phyloP scores from a whole-genome alignment of 2,329 filamentous ascomycete genomes.

The Gnomoniopsis sp. region DNA sequence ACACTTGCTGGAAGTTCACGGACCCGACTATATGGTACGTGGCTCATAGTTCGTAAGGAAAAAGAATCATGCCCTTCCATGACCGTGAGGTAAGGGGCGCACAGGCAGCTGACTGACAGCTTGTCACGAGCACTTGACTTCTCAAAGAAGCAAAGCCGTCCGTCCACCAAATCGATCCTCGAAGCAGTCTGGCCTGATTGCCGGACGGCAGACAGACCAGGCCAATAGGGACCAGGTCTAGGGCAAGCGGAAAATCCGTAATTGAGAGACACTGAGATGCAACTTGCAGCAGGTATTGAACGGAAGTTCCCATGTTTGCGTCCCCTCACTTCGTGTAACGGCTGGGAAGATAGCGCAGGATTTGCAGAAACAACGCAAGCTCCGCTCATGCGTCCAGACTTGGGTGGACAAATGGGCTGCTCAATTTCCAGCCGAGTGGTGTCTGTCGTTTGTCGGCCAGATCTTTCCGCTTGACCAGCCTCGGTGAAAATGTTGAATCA shows the following conservation, averaged over 20 bases:
- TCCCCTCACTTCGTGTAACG: constrained; percentile 17
- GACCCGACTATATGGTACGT: constrained; percentile 4
- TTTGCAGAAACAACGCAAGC: neutral
- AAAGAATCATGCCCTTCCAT: too few relatives aligned
- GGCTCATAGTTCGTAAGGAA: neutral
- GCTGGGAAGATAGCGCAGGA: neutral
- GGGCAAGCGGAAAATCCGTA: neutral
- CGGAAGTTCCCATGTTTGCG: constrained; percentile 8
- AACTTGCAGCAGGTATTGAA: neutral
- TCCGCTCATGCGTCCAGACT: neutral
- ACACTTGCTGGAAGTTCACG: neutral
- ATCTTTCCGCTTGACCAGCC: neutral
- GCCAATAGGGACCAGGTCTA: constrained; percentile 9
- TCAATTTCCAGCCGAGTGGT: constrained; percentile 14
- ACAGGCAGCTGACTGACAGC: neutral
- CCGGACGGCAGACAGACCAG: neutral
- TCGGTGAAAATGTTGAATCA: neutral
- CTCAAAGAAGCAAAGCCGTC: neutral
- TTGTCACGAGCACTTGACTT: neutral
- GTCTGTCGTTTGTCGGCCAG: neutral
- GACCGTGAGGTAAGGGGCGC: too few relatives aligned
- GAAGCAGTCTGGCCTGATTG: neutral
- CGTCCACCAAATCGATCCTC: neutral
- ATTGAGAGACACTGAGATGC: constrained; percentile 10
- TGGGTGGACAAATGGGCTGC: neutral